A percentile compares a stretch with the other conserved stretches of the same genome.
These are phyloP conservation scores for Hortiboletus campestris DNA, from an alignment of 768 basidiomycete genomes.

Conservation along the genomic window DNA sequence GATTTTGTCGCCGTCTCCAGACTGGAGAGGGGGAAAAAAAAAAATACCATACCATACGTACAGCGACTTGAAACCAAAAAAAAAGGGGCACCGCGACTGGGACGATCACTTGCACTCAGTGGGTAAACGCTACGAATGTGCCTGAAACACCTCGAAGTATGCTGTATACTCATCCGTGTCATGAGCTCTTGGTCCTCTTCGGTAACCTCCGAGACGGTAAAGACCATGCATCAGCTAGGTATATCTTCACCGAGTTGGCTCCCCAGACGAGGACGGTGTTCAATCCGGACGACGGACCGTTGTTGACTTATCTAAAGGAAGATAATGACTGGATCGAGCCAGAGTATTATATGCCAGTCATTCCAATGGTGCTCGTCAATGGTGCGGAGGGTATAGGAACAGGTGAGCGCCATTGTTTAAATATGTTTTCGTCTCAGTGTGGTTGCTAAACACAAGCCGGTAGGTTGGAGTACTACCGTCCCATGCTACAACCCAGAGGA, in stretches of 20 bases:
- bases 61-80: no score
- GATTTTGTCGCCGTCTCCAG: no score
- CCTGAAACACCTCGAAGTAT: constrained; percentile 70
- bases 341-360: constrained; percentile 87
- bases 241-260: constrained; percentile 85
- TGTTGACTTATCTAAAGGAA: constrained; percentile 83
- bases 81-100: no score
- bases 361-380: constrained; percentile 89
- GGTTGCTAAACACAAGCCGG: not conserved
- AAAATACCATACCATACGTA: no score
- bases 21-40: no score
- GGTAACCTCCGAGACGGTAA: constrained; percentile 86
- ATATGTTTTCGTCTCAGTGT: not conserved
- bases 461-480: constrained; percentile 93
- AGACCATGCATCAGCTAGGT: constrained; percentile 95
- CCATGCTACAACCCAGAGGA: constrained; percentile 93
- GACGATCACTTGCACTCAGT: no score
- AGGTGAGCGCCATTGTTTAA: constrained; percentile 45
- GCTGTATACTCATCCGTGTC: constrained; percentile 89
- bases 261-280: constrained; percentile 74
- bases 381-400: constrained; percentile 98
- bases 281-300: constrained; percentile 78
- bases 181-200: constrained; percentile 92
- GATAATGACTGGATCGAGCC: constrained; percentile 88
- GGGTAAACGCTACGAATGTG: constrained; percentile 28